phyloP scores from a whole-genome alignment of 192 early-diverging fungal species.

The Lunasporangiospora selenospora region DNA sequence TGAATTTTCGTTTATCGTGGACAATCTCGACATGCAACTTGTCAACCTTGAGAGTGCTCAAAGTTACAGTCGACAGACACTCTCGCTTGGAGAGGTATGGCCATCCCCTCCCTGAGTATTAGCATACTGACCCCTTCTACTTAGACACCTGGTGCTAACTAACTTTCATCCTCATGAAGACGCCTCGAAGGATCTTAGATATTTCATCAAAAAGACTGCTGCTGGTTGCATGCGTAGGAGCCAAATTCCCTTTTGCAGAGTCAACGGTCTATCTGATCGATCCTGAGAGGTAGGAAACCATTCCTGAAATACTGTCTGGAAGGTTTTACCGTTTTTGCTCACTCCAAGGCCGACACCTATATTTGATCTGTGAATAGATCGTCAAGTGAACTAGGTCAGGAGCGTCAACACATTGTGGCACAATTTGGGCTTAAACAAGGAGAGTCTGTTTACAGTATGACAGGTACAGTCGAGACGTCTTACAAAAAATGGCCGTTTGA shows the following conservation, averaged over 20 bases:
- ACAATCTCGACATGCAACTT: slow-evolving; percentile 31
- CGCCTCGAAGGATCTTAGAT: slow-evolving; percentile 34
- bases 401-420: slow-evolving; percentile 19
- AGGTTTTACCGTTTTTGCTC: too few species aligned
- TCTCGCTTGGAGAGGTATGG: slow-evolving; percentile 20
- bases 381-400: slow-evolving; percentile 8
- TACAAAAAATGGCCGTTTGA: too few species aligned
- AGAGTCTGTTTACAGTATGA: slow-evolving; percentile 21
- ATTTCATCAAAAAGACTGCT: slow-evolving; percentile 22
- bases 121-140: too few species aligned
- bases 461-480: slow-evolving; percentile 18
- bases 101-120: background rate
- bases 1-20: slow-evolving; percentile 30
- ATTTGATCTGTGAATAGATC: background rate
- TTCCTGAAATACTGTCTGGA: too few species aligned
- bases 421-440: slow-evolving; percentile 21
- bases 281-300: slow-evolving; percentile 29
- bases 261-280: slow-evolving; percentile 24
- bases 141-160: too few species aligned
- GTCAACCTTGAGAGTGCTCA: slow-evolving; percentile 8
- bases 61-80: slow-evolving; percentile 13
- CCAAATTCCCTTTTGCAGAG: slow-evolving; percentile 26
- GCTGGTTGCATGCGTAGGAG: slow-evolving; percentile 16
- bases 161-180: background rate
- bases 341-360: too few species aligned